A percentile compares a stretch with the other conserved stretches of the same genome.
Evolutionary conservation across 2,329 filamentous ascomycete genomes (phyloP).

Genomic region (Xylariaceae sp.): DNA sequence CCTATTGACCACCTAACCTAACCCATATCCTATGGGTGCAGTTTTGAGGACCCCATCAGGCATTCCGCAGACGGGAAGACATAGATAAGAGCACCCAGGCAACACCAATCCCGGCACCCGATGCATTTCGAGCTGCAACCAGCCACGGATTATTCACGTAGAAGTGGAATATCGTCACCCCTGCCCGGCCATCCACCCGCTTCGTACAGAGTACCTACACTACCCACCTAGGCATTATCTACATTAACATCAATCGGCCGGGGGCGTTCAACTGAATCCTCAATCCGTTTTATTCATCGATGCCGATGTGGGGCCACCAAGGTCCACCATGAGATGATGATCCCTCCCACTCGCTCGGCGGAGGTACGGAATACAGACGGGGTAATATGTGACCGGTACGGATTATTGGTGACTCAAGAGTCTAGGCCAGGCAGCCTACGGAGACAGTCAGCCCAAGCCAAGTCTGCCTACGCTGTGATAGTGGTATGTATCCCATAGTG

Average conservation of each 20-base stretch:
- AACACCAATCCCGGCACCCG: neutral
- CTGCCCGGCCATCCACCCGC: neutral
- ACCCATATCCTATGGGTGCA: neutral
- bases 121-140: neutral
- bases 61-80: neutral
- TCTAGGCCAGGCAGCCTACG: neutral
- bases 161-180: neutral
- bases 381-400: neutral
- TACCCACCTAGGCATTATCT: neutral
- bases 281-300: neutral
- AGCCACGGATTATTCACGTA: neutral
- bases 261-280: neutral
- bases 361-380: neutral
- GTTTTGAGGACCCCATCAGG: neutral
- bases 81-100: neutral
- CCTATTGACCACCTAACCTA: conserved; percentile 18
- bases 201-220: neutral
- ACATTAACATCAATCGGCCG: neutral
- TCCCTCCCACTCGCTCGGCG: neutral
- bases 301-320: neutral
- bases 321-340: neutral
- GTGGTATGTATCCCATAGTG: too few relatives aligned
- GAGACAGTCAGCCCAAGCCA: neutral
- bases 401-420: neutral
- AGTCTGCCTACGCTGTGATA: neutral